A percentile compares a stretch with the other conserved stretches of the same genome.
These are phyloP conservation scores for Talaromyces sp. DNA, from an alignment of 2,329 filamentous ascomycete species.

Conservation along the genomic window DNA sequence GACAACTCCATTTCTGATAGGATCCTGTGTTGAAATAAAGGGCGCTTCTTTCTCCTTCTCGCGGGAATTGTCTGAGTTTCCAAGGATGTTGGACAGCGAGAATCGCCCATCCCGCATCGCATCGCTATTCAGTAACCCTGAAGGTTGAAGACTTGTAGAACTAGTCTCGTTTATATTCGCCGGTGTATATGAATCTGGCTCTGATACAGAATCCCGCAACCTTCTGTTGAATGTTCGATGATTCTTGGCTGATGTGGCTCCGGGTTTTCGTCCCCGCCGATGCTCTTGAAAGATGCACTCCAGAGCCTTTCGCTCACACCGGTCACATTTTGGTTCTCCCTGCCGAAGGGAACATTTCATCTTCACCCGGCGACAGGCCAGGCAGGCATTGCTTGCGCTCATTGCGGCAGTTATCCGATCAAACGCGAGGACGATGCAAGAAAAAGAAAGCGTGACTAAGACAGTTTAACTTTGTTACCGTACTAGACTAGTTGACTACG, in stretches of 20 bases:
- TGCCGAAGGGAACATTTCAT: conserved; percentile 32
- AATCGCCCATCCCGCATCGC: conserved; percentile 19
- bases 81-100: too few relatives aligned
- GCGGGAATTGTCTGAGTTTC: too few relatives aligned
- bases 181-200: too few relatives aligned
- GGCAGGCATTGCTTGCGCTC: conserved; percentile 26
- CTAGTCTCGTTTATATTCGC: too few relatives aligned
- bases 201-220: too few relatives aligned
- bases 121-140: conserved; percentile 31
- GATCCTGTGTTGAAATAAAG: conserved; percentile 17
- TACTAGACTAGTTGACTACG: too few relatives aligned
- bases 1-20: conserved; percentile 16
- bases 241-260: conserved; percentile 22
- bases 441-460: too few relatives aligned
- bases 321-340: conserved; percentile 26
- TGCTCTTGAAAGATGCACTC: conserved; percentile 38
- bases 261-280: conserved; percentile 34
- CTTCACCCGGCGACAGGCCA: conserved; percentile 37
- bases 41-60: too few relatives aligned
- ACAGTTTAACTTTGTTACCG: too few relatives aligned
- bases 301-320: conserved; percentile 34
- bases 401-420: too few relatives aligned
- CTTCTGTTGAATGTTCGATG: too few relatives aligned
- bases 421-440: too few relatives aligned
- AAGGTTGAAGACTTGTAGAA: conserved; percentile 18